These are phyloP conservation scores for Hemerocallis citrina DNA, from an alignment of 106 monocot species.

Conservation along the genomic window DNA sequence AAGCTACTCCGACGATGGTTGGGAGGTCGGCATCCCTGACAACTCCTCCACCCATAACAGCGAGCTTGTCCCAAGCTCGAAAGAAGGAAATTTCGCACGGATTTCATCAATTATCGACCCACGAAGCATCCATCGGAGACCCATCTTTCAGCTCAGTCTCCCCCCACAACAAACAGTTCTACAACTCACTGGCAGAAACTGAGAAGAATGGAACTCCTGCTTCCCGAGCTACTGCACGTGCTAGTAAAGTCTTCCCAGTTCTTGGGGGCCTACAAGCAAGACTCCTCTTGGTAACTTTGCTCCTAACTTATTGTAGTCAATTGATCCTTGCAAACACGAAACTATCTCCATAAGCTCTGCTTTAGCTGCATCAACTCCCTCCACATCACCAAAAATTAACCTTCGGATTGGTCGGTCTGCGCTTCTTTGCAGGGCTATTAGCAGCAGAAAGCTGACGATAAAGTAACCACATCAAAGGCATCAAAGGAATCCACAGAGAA, in stretches of 20 bases:
- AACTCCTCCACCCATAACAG: no score
- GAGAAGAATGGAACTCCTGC: slow-evolving; percentile 96
- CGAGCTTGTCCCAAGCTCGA: no score
- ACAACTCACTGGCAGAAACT: slow-evolving; percentile 95
- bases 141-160: no score
- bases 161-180: slow-evolving; percentile 86
- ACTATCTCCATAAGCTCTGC: slow-evolving; percentile 94
- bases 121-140: no score
- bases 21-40: no score
- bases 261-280: slow-evolving; percentile 87
- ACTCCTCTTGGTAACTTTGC: slow-evolving; percentile 84
- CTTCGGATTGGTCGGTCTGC: slow-evolving; percentile 40
- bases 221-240: slow-evolving; percentile 87
- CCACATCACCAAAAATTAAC: slow-evolving; percentile 81
- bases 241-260: slow-evolving; percentile 90
- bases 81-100: no score
- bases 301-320: slow-evolving; percentile 71
- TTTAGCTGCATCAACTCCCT: slow-evolving; percentile 93
- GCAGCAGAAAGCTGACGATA: slow-evolving; percentile 68
- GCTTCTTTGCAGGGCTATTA: slow-evolving; percentile 60
- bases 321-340: slow-evolving; percentile 81
- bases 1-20: no score
- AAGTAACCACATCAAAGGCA: slow-evolving; percentile 87
- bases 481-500: slow-evolving; percentile 73
- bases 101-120: no score